Base-by-base conservation (phyloP, 805 yeast genomes). In the Metschnikowia lochheadii region DNA sequence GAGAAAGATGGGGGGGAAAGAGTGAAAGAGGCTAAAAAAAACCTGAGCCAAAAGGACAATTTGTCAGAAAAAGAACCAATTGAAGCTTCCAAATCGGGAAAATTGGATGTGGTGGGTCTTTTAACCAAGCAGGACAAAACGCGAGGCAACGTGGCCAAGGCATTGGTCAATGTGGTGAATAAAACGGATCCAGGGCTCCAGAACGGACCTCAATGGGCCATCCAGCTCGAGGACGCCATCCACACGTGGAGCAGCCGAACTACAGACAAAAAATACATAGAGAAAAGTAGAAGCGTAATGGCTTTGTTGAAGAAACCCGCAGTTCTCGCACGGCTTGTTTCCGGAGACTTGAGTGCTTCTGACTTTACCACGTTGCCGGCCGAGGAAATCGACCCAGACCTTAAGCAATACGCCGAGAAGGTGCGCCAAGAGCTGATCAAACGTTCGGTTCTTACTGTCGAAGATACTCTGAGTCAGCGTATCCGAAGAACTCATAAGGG, bases 401-500 rank as follows among this genome's bases (percentile, higher is more conserved):
- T 85, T 54, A 84, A 80, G 56, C 75, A 78, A 56, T 79, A 84
- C 50, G 91, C 90, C 15, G 86, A 84, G 55, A 80, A 80, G 44
- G 88, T 87, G 10, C 79, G 85, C 46, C 80, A 80, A 51, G 87
- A 87, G 63, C 79, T 85, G 33, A 80, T 87, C 49, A 75, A 82
- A 29, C 83, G 85, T 49, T 77, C 87, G 15, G 86, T 90, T 13
- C 68, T 90, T 45, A 83, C 83, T 40, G 76, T 67, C 21, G 81
- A 79, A 35, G 78, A 73, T 37, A 65, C 60, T 31, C 81, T 75
- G 32, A 63, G 68, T 29, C 89, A 89, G 15, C 77, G 83, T 41
- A 81, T 88, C 56, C 76, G 89, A 57, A 77, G 89, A 59, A 88
- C 96, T 3, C 96, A 89, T 64, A 87, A 86, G 64, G 96, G 97